Conservation (phyloP, 345 rosid genomes). For the Populus nigra region DNA sequence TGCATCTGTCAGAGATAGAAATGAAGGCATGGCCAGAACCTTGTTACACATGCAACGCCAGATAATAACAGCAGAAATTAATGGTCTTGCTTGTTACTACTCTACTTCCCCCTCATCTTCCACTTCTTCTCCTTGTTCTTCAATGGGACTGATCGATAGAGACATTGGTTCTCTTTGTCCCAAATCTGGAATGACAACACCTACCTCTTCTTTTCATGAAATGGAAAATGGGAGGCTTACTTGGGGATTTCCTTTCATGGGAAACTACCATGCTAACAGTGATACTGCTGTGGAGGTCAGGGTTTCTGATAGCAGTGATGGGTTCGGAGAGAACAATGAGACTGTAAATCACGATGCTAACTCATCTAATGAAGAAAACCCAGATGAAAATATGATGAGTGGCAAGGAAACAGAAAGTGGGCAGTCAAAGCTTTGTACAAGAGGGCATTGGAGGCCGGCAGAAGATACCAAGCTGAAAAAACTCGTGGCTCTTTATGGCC, state of each 20-base stretch:
- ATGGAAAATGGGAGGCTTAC: constrained; percentile 34
- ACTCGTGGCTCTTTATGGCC: constrained; percentile 88
- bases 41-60: constrained; percentile 19
- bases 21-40: constrained; percentile 35
- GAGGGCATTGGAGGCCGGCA: constrained; percentile 98
- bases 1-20: constrained; percentile 42
- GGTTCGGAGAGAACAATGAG: constrained; percentile 25
- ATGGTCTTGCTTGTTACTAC: constrained; percentile 2
- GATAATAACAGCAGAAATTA: constrained; percentile 5
- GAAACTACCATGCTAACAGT: constrained; percentile 14
- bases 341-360: constrained; percentile 8
- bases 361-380: constrained; percentile 33
- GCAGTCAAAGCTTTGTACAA: constrained; percentile 74
- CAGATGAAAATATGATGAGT: constrained; percentile 20
- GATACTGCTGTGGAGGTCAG: constrained; percentile 18
- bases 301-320: constrained; percentile 34
- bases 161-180: constrained; percentile 50
- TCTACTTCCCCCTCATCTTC: constrained; percentile 17
- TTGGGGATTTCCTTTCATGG: constrained; percentile 38
- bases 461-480: constrained; percentile 91
- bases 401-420: constrained; percentile 52
- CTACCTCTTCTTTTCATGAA: constrained; percentile 19
- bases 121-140: not conserved
- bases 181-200: constrained; percentile 16
- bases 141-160: constrained; percentile 34